Percentiles rank a stretch among this genome's conserved stretches.
Conservation (phyloP, 2,329 filamentous ascomycete species). For the Trichoderma endophyticum region DNA sequence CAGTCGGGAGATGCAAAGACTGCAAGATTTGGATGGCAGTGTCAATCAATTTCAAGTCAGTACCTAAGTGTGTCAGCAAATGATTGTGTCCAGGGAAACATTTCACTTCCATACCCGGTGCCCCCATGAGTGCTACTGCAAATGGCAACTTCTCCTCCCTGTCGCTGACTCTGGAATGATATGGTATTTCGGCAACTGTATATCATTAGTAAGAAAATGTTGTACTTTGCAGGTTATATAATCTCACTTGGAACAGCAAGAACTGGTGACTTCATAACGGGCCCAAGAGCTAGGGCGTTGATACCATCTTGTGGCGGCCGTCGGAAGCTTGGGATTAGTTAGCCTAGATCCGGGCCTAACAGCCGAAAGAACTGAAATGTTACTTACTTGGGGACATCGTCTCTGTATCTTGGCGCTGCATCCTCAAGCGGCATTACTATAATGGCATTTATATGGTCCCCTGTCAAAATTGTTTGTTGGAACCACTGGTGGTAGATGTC, state of each 20-base stretch:
- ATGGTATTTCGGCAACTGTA: background rate
- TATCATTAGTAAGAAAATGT: background rate
- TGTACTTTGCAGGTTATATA: background rate
- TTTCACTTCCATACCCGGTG: background rate
- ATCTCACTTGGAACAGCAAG: background rate
- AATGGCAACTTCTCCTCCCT: background rate
- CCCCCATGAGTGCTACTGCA: background rate
- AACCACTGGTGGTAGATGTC: background rate
- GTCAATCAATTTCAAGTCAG: background rate
- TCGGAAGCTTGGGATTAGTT: background rate
- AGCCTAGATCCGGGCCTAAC: rapidly evolving
- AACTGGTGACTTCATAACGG: background rate
- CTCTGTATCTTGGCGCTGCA: background rate
- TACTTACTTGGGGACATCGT: background rate
- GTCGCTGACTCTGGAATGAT: background rate
- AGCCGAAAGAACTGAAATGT: background rate
- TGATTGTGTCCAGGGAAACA: background rate
- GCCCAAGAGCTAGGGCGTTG: background rate
- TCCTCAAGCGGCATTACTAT: background rate
- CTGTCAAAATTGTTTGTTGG: background rate
- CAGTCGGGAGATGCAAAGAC: background rate
- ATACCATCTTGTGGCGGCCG: background rate
- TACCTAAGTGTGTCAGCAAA: background rate
- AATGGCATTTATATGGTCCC: background rate
- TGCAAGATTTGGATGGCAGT: background rate